Evolutionary conservation across 768 basidiomycete species (phyloP), one percentile per base, ranked within the genome.

Genomic region (Mycena leptocephala): DNA sequence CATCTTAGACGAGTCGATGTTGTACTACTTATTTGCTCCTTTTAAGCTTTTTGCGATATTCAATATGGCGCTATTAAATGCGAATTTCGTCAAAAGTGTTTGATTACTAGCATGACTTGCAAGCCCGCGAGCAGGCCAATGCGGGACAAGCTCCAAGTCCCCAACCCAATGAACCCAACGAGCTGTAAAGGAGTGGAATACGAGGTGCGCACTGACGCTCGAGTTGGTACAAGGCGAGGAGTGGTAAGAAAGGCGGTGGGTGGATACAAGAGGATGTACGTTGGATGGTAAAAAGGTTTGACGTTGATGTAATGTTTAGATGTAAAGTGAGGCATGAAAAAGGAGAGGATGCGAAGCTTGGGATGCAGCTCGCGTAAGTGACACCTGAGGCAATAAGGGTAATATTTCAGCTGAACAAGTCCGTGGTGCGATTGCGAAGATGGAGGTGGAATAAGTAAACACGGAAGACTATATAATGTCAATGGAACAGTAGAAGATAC

Each of bases 121-220:
- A 58, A 39, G 37, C 68, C 74, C 67, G 74, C 74, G 65, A 55
- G 63, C 74, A 41, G 69, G 58, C 18, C n/a, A 59, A 39, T 51
- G 22, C 46, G 18, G 74, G 66, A 66, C 28, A 32, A 55, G 62
- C 61, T 62, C 74, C 61, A 51, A 61, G 75, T 76, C 64, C n/a
- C n/a, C 70, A 64, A 46, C 69, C 68, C 74, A 46, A 18, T 32
- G 53, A 53, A 53, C 69, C 61, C 51, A 65, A 59, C 64, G 26
- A 46, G 35, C 35, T 65, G 72, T 72, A 70, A 80, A 78, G 16
- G 77, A 78, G 61, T 73, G 77, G 55, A 68, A 63, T 11, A 72
- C 75, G 77, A 78, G 77, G 70, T 78, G 79, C 76, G 79, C 79
- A 70, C 76, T 78, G 79, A 73, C 77, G 72, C 79, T 76, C 79